Evolutionary conservation across 2,329 filamentous ascomycete species (phyloP).

Genomic region (Elsinoe australis): DNA sequence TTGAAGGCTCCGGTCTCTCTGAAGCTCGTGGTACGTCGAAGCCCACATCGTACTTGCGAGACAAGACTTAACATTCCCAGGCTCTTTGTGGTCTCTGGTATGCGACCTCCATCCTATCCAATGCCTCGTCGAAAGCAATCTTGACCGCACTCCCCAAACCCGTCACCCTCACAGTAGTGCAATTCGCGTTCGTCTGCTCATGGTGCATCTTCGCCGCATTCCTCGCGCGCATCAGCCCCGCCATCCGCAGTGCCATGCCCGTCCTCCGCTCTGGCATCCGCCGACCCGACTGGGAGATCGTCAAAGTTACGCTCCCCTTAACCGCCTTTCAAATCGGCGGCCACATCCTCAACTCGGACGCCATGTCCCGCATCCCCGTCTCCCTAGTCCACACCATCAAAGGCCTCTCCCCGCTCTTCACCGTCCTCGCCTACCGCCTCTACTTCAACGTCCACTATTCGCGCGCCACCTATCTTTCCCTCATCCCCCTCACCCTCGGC

Average conservation of each 20-base stretch:
- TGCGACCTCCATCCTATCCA: constrained; percentile 87
- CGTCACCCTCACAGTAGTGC: constrained; percentile 81
- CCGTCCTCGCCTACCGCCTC: constrained; percentile 83
- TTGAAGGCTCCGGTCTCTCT: constrained; percentile 84
- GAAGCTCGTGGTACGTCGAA: constrained; percentile 64
- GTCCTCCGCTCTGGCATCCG: constrained; percentile 79
- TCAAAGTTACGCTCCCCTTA: constrained; percentile 80
- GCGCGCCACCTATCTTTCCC: constrained; percentile 69
- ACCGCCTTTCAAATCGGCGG: constrained; percentile 89
- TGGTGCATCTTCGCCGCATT: constrained; percentile 77
- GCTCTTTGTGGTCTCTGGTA: constrained; percentile 87
- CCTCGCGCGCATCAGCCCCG: constrained; percentile 64
- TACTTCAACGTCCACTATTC: constrained; percentile 87
- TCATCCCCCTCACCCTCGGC: constrained; percentile 76
- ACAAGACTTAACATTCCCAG: constrained; percentile 42
- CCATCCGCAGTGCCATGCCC: constrained; percentile 62
- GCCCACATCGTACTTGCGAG: not conserved
- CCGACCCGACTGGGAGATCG: constrained; percentile 69
- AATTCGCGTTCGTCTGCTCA: constrained; percentile 86
- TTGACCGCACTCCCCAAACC: constrained; percentile 85
- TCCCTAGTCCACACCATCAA: constrained; percentile 98
- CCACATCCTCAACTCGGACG: constrained; percentile 87
- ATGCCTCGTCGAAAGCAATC: constrained; percentile 96
- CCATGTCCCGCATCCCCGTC: constrained; percentile 89
- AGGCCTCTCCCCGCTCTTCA: constrained; percentile 90